Evolutionary conservation across 805 yeast genomes (phyloP).

Genomic region (Isabelozyma rhagii): DNA sequence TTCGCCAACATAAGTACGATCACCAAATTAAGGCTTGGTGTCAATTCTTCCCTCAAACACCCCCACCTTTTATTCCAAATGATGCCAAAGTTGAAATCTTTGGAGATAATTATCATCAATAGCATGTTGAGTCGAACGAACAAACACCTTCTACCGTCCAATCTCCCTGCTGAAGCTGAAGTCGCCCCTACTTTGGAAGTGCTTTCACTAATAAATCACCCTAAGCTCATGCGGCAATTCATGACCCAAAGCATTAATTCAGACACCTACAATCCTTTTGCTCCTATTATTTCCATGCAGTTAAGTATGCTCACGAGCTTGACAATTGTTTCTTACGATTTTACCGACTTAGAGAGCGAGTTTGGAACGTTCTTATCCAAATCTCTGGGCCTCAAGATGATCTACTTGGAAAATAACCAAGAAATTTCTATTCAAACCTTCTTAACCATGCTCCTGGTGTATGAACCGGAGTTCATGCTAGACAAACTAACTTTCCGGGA

Average conservation of each 20-base stretch:
- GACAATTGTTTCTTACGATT: slow-evolving; percentile 30
- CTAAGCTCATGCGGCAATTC: slow-evolving; percentile 11
- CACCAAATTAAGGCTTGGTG: slow-evolving; percentile 21
- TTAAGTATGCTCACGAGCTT: slow-evolving; percentile 24
- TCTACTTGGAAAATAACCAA: slow-evolving; percentile 33
- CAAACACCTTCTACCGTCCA: not conserved
- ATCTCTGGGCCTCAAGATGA: slow-evolving; percentile 11
- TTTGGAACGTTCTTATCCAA: slow-evolving; percentile 25
- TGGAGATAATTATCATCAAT: slow-evolving; percentile 13
- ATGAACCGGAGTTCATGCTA: slow-evolving; percentile 23
- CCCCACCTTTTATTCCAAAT: slow-evolving; percentile 17
- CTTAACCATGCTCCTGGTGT: slow-evolving; percentile 24
- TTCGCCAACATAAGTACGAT: slow-evolving; percentile 17
- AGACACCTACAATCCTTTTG: slow-evolving; percentile 21
- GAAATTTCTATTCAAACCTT: slow-evolving; percentile 24
- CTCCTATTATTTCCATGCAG: slow-evolving; percentile 13
- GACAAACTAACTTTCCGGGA: slow-evolving; percentile 30
- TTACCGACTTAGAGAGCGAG: slow-evolving; percentile 18
- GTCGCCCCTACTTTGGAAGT: slow-evolving; percentile 9
- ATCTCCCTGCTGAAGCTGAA: slow-evolving; percentile 7
- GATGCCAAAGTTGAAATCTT: slow-evolving; percentile 18
- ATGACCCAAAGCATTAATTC: slow-evolving; percentile 6
- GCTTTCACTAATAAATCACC: slow-evolving; percentile 25
- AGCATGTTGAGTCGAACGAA: not conserved
- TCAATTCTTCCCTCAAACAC: slow-evolving; percentile 19